Conservation (phyloP, 1,284 basidiomycete species). For the Cystobasidium slooffiae region DNA sequence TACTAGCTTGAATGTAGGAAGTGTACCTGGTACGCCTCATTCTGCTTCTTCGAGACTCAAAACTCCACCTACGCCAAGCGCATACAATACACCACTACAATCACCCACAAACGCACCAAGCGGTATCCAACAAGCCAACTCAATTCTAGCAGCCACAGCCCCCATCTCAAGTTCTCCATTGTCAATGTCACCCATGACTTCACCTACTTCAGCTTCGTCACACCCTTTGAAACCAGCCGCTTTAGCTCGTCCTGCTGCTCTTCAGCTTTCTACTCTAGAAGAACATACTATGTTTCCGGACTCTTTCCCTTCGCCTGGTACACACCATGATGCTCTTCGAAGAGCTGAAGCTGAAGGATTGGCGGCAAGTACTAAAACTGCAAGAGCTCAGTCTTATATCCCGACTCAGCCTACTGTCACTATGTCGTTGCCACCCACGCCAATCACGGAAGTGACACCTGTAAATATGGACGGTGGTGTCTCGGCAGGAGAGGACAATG, state of each 20-base stretch:
- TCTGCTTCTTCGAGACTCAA: conserved; percentile 4
- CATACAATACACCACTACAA: conserved; percentile 6
- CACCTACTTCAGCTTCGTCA: conserved; percentile 6
- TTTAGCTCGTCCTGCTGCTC: conserved; percentile 8
- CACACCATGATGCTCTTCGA: not conserved
- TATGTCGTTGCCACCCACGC: conserved; percentile 10
- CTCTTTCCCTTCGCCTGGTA: conserved; percentile 9
- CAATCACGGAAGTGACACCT: not conserved
- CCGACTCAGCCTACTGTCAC: not conserved
- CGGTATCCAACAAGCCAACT: not conserved
- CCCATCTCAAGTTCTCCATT: conserved; percentile 24
- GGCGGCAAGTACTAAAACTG: too few species aligned
- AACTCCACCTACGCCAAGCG: conserved; percentile 15
- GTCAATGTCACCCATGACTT: conserved; percentile 22
- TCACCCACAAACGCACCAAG: not conserved
- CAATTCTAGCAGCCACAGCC: conserved; percentile 3
- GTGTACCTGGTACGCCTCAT: not conserved
- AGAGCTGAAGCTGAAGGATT: not conserved
- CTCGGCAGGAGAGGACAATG: not conserved
- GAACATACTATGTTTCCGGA: conserved; percentile 23
- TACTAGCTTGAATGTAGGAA: not conserved
- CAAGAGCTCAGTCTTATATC: not conserved
- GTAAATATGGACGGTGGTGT: not conserved
- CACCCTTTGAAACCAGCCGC: conserved; percentile 21
- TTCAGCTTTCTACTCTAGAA: conserved; percentile 8